Percentiles rank a stretch among this genome's conserved stretches.
Evolutionary conservation across 345 rosid genomes (phyloP).

Genomic region (sweet orange (Citrus sinensis)): DNA sequence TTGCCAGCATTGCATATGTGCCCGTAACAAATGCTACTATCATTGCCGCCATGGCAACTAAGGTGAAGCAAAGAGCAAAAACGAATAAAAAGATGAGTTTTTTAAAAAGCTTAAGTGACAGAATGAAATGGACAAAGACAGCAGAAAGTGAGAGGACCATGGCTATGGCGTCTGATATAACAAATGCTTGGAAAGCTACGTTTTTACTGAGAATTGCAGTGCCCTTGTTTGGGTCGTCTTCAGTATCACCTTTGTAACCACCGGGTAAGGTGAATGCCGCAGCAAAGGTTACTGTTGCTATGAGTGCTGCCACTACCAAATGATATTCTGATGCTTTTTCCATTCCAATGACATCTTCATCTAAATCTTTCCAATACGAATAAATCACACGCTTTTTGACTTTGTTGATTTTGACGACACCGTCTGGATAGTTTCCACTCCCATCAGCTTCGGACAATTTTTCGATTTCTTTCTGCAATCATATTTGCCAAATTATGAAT

Average conservation of each 20-base stretch:
- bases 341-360: background rate
- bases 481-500: no score
- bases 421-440: background rate
- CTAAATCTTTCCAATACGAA: background rate
- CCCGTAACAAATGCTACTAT: background rate
- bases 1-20: background rate
- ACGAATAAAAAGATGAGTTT: background rate
- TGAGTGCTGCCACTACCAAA: background rate
- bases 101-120: background rate
- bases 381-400: background rate
- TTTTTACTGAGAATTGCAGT: background rate
- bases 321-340: accelerated
- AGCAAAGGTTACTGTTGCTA: background rate
- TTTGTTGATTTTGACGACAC: background rate
- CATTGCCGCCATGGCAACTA: background rate
- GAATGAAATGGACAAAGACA: background rate
- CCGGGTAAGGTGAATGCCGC: background rate
- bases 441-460: background rate
- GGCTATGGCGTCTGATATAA: background rate
- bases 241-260: background rate
- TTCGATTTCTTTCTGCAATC: background rate
- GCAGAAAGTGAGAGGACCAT: background rate
- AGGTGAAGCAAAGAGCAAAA: background rate
- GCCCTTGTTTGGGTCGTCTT: background rate
- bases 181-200: background rate